Evolutionary conservation across 164 flowering plant genomes (phyloP).

Genomic region (Vitis rotundifolia): DNA sequence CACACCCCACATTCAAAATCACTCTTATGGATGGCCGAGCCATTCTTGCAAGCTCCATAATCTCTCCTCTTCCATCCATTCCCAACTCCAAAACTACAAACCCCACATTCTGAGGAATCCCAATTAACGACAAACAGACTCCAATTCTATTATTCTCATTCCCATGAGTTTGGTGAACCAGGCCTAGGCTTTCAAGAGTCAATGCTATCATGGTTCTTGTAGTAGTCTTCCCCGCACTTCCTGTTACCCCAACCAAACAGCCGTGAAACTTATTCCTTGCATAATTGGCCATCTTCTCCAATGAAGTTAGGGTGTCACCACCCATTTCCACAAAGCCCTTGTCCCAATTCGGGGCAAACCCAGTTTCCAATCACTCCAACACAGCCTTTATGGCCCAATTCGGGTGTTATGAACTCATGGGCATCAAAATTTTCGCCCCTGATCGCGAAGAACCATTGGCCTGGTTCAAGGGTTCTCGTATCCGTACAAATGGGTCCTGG

Average conservation of each 20-base stretch:
- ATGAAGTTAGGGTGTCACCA: conserved; percentile 23
- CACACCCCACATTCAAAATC: conserved; percentile 33
- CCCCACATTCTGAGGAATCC: conserved; percentile 20
- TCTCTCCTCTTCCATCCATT: conserved; percentile 39
- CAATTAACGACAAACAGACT: conserved; percentile 32
- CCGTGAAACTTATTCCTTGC: conserved; percentile 32
- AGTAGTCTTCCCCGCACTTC: conserved; percentile 41
- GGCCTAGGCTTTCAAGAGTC: conserved; percentile 30
- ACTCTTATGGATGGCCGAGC: conserved; percentile 30
- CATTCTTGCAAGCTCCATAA: conserved; percentile 34
- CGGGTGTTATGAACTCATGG: conserved; percentile 29
- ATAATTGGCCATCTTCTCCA: conserved; percentile 29
- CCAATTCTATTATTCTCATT: conserved; percentile 35
- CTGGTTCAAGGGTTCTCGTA: conserved; percentile 23
- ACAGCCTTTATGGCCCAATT: conserved; percentile 24
- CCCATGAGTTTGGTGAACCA: conserved; percentile 28
- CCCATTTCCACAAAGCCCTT: conserved; percentile 33
- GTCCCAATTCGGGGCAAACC: conserved; percentile 31
- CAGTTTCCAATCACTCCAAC: conserved; percentile 33
- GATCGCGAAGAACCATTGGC: conserved; percentile 38
- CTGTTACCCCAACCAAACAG: conserved; percentile 25
- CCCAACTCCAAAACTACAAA: conserved; percentile 35
- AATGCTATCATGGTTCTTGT: conserved; percentile 36
- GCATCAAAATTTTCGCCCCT: conserved; percentile 29
- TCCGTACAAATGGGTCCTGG: conserved; percentile 35